Percentiles rank a stretch among this genome's conserved stretches.
Evolutionary conservation across 1,284 basidiomycete species (phyloP).

Genomic region (Melampsora americana): DNA sequence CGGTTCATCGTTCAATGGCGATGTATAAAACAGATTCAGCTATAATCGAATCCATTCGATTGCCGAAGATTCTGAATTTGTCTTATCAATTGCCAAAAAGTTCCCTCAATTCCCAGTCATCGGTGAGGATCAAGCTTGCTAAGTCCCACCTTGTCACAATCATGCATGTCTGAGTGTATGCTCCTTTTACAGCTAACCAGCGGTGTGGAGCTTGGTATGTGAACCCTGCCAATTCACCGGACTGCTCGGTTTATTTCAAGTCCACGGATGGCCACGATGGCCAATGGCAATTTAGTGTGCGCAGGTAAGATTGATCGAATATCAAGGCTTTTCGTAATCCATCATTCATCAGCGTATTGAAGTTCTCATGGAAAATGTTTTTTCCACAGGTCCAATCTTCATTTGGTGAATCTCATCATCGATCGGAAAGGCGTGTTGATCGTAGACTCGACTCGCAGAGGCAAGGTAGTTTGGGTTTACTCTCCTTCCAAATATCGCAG

Average conservation of each 20-base stretch:
- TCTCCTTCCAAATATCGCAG: conserved; percentile 6
- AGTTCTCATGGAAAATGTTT: conserved; percentile 40
- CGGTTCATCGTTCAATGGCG: neutral
- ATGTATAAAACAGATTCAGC: conserved; percentile 58
- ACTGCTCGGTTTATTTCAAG: conserved; percentile 79
- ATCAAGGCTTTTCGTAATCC: neutral
- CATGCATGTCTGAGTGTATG: conserved; percentile 33
- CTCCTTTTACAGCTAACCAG: conserved; percentile 67
- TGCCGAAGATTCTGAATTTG: conserved; percentile 69
- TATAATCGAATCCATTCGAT: conserved; percentile 85
- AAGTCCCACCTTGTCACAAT: neutral
- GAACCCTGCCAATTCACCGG: conserved; percentile 58
- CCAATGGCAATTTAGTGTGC: conserved; percentile 49
- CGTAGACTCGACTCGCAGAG: conserved; percentile 87
- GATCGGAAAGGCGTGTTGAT: conserved; percentile 70
- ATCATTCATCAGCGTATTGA: neutral
- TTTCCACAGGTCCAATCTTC: conserved; percentile 69
- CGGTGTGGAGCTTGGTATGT: conserved; percentile 94
- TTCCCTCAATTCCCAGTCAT: conserved; percentile 66
- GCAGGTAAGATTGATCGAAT: neutral
- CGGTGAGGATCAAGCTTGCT: conserved; percentile 58
- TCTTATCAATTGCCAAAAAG: conserved; percentile 61
- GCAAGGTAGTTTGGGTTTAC: conserved; percentile 61
- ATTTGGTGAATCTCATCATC: conserved; percentile 66
- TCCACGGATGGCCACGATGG: conserved; percentile 90